Base-by-base conservation (phyloP, 208 protist genomes). In the Perkinsela sp. region DNA sequence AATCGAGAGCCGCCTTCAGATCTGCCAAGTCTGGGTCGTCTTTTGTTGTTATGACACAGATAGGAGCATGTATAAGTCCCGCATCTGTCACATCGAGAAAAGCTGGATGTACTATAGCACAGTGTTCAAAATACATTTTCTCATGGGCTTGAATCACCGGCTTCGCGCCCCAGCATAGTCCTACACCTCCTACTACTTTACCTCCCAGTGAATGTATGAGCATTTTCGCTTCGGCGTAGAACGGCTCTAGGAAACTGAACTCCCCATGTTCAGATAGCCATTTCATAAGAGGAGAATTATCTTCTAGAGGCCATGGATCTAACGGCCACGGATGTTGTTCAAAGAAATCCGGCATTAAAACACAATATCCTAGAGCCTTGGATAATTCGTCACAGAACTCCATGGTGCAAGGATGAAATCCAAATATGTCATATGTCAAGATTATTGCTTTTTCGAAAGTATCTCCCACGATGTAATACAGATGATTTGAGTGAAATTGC, bases 331-430 rank as follows among this genome's bases (percentile, higher is more conserved):
- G 67, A 0, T 32, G 66, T 13, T 70, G 68, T 31, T 81, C 77
- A 71, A 81, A 86, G 28, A 67, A 68, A 71, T 86, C 79, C 0
- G 81, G 81, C 73, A 78, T 74, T 40, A 82, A 72, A 1, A 80
- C 79, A 28, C 81, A 73, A 71, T 75, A 82, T 32, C 77, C 79
- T 0, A 71, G 67, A 48, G 29, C 22, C 22, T 57, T 67, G n/a
- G 75, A 78, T 1, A 86, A 69, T 29, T 68, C 15, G 68, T 86
- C 81, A 1, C 73, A 71, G 30, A 78, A 69, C 30, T 71, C 74
- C 69, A 78, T 80, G 2, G 78, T 73, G 72, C 77, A 80, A 40
- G 73, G 69, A 30, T 73, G 71, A 31, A 78, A 75, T 30, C 81
- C 77, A 65, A 84, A 84, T 48, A 86, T 78, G 67, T 86, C 81